Evolutionary conservation across 164 flowering plant genomes (phyloP).

Genomic region (Vitis rotundifolia): DNA sequence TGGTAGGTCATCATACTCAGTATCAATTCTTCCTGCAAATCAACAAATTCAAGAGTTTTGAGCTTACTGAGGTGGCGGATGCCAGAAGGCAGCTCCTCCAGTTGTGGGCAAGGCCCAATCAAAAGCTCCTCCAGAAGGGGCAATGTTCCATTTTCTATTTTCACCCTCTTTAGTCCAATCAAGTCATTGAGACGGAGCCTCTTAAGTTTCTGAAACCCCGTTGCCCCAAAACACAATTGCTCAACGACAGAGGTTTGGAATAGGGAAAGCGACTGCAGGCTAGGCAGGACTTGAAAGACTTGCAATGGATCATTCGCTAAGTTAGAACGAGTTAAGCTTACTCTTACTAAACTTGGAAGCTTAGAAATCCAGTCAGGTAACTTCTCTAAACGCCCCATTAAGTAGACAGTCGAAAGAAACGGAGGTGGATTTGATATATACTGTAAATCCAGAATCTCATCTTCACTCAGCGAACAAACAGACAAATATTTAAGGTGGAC

Average conservation of each 20-base stretch:
- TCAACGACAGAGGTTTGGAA: not conserved
- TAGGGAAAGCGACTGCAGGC: not conserved
- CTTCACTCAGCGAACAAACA: not conserved
- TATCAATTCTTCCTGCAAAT: too few species aligned
- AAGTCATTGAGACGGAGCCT: not conserved
- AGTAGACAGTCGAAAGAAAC: not conserved
- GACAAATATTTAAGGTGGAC: conserved; percentile 6
- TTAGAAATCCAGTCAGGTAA: conserved; percentile 16
- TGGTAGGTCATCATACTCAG: too few species aligned
- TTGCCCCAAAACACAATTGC: not conserved
- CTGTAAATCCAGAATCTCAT: conserved; percentile 8
- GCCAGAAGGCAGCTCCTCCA: too few species aligned
- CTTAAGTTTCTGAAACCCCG: conserved; percentile 15
- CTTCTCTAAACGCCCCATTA: conserved; percentile 8
- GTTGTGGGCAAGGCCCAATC: too few species aligned
- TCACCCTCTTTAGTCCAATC: not conserved
- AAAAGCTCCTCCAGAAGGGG: conserved; percentile 2
- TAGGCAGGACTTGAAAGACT: conserved; percentile 11
- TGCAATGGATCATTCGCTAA: not conserved
- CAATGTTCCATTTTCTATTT: conserved; percentile 7
- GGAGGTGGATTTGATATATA: not conserved
- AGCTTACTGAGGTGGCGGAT: too few species aligned
- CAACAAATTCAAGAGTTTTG: fast-evolving
- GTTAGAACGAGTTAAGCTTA: too few species aligned
- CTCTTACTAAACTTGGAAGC: not conserved